phyloP scores from a whole-genome alignment of 805 yeast species.

The Ogataea nitratoaversa region DNA sequence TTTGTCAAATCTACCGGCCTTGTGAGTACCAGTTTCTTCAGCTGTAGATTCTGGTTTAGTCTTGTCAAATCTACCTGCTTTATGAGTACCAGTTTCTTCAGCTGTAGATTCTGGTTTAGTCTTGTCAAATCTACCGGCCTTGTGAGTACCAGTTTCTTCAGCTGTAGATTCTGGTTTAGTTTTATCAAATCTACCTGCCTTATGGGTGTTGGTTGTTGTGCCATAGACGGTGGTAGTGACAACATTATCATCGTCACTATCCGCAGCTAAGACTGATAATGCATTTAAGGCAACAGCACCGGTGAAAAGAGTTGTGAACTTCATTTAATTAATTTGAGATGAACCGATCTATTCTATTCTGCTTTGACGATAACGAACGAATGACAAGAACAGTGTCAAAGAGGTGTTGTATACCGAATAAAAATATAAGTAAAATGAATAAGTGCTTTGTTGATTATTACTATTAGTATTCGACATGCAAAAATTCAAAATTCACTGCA shows the following conservation, averaged over 20 bases:
- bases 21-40: slow-evolving; percentile 55
- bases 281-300: slow-evolving; percentile 33
- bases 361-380: not conserved
- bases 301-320: slow-evolving; percentile 34
- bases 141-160: slow-evolving; percentile 55
- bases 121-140: slow-evolving; percentile 53
- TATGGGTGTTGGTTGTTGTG: slow-evolving; percentile 25
- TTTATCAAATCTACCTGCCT: slow-evolving; percentile 53
- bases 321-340: slow-evolving; percentile 30
- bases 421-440: too few relatives aligned
- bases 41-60: slow-evolving; percentile 36
- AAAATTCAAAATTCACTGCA: too few relatives aligned
- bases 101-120: slow-evolving; percentile 34
- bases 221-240: slow-evolving; percentile 34
- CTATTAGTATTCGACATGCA: too few relatives aligned
- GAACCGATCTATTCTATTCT: not conserved
- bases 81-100: slow-evolving; percentile 41
- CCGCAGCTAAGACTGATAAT: slow-evolving; percentile 32
- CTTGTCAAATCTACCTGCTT: slow-evolving; percentile 47
- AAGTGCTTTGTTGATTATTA: not conserved
- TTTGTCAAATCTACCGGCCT: slow-evolving; percentile 53
- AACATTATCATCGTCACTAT: slow-evolving; percentile 22
- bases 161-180: slow-evolving; percentile 30
- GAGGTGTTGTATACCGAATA: too few relatives aligned
- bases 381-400: not conserved